Evolutionary conservation across 495 filamentous ascomycete species (phyloP), one percentile per base, ranked within the genome.

Genomic region (Aspergillus cristatus): DNA sequence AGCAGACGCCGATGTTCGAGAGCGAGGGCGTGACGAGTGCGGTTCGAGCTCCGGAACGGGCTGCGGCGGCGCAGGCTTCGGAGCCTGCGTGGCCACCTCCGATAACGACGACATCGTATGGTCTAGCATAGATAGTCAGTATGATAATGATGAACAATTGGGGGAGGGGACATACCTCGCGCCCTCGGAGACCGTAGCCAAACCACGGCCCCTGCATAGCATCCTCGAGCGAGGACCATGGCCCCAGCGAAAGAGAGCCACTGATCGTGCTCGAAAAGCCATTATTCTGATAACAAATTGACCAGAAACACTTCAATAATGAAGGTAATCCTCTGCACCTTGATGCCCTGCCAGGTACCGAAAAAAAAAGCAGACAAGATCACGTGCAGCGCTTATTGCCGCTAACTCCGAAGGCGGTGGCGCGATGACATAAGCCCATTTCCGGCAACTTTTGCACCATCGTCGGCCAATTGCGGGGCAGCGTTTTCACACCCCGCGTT

Each of bases 41-140:
- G 4, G 91, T 98, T 34, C 80, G 78, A 35, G 93, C 91, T 25
- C 91, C 91, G 13, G 82, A 77, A 18, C 91, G 81, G 25, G 91
- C 91, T 5, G 93, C 82, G 1, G 89, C 93, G n/a, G 91, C 83
- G 42, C 83, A 89, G 28, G 91, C 91, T 68, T 98, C 91, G 20
- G 86, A 78, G 30, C 91, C 91, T 22, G 91, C 91, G 72, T 98
- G 91, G 30, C 91, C 91, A 35, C 91, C 91, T 31, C 91, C 91
- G 38, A 98, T 87, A 10, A 98, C 87, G 31, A 97, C 68, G 33
- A 98, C 91, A 73, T 97, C 93, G 52, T 84, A 94, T 7, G 78
- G 68, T 37, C 85, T 88, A 32, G 37, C 34, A 26, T 11, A 13
- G 15, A 41, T 15, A 32, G 31, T 29, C 28, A 33, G 4, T 16